Evolutionary conservation across 257 asterid genomes (phyloP), one percentile per base, ranked within the genome.

Genomic region (Echium plantagineum): DNA sequence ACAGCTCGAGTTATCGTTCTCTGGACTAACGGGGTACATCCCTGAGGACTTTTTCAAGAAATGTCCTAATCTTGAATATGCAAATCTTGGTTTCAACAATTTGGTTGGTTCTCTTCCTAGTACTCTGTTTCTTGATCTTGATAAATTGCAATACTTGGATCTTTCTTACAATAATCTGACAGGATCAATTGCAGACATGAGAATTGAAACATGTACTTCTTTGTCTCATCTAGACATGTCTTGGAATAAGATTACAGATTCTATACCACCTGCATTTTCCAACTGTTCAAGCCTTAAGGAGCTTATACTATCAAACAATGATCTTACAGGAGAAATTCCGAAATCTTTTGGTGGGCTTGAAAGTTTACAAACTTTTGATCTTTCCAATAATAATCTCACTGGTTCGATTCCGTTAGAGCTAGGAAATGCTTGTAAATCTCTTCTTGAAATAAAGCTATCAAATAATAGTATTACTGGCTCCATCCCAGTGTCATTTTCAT

Each of bases 401-500:
- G 95, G 95, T n/a, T 87, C 93, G 93, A 85, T 91, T 68, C 96
- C 98, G 4, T 35, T 70, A 20, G 90, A 91, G 55, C 63, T 91
- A 12, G 96, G 95, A 21, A 71, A 61, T 66, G 48, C 69, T 0
- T 85, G 98, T 22, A 55, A 65, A 65, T 81, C 94, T 5, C 86
- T 91, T 18, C 63, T 75, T 54, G 98, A 91, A 66, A 86, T 91
- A 30, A 87, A 77, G 80, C 64, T 91, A 21, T 76, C 95, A 1
- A 69, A 75, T 21, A 91, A 91, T 82, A 87, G 88, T 74, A 63
- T 91, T 9, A 85, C 98, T 0, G 96, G 98, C 8, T 58, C 94
- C 17, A 77, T 91, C 63, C 96, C 98, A 0, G 51, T 62, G 22
- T 62, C 98, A 0, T 85, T 91, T 51, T 74, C 87, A 3, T 75